Conservation (phyloP, 2,329 filamentous ascomycete genomes). For the Alternaria hordeiaustralica region DNA sequence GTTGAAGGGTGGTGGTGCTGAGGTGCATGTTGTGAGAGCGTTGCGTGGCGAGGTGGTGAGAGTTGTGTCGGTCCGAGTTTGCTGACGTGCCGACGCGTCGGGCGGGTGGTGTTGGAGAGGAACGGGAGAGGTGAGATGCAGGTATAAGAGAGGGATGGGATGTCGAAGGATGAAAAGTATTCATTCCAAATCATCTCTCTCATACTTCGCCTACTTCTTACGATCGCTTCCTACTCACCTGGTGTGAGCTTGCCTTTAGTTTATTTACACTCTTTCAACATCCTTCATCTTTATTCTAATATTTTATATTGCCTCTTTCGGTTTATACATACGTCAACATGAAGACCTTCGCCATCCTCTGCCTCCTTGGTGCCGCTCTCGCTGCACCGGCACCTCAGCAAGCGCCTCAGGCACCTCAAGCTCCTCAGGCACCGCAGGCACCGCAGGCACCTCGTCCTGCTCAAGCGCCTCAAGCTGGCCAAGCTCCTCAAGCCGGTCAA, state of each 20-base stretch:
- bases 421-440: background rate
- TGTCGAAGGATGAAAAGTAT: background rate
- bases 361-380: slow-evolving; percentile 2
- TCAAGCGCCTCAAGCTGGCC: background rate
- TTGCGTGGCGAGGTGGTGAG: background rate
- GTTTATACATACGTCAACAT: background rate
- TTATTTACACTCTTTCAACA: too few species aligned
- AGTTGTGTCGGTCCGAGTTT: background rate
- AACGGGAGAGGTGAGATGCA: background rate
- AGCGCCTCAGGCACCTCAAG: background rate
- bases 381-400: background rate
- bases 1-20: background rate
- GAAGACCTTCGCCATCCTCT: slow-evolving; percentile 12
- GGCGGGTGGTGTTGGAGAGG: background rate
- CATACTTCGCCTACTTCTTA: background rate
- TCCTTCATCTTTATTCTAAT: background rate
- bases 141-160: background rate
- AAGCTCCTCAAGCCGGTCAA: background rate
- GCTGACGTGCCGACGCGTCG: background rate
- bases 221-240: slow-evolving; percentile 2
- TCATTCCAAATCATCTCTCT: background rate
- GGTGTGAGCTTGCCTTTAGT: background rate
- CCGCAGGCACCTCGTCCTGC: too few species aligned
- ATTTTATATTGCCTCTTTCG: background rate
- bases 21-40: slow-evolving; percentile 6